Evolutionary conservation across 495 filamentous ascomycete genomes (phyloP).

Genomic region (Hypoxylon rickii): DNA sequence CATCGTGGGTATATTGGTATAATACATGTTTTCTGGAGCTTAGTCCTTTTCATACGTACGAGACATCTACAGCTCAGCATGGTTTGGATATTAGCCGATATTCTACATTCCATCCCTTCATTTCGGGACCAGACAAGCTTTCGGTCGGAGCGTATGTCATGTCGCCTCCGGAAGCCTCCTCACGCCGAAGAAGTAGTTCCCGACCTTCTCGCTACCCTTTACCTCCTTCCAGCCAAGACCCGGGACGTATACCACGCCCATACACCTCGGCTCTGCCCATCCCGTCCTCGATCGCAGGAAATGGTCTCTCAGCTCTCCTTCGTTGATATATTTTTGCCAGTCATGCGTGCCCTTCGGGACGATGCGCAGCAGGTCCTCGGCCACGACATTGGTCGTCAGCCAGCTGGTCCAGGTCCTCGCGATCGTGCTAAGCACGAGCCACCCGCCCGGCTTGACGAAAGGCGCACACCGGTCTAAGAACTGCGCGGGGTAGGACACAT

Average conservation of each 20-base stretch:
- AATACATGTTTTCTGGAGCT: too few species aligned
- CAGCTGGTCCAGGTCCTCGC: constrained; percentile 84
- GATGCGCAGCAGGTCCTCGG: constrained; percentile 84
- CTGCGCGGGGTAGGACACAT: constrained; percentile 70
- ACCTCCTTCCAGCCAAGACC: constrained; percentile 91
- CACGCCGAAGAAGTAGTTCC: constrained; percentile 96
- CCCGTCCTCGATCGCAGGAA: constrained; percentile 57
- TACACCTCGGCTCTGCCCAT: constrained; percentile 56
- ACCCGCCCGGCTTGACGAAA: constrained; percentile 87
- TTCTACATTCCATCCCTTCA: too few species aligned
- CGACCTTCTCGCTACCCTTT: constrained; percentile 77
- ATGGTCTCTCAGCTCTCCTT: constrained; percentile 71
- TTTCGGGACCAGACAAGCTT: too few species aligned
- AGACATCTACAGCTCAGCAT: too few species aligned
- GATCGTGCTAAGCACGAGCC: constrained; percentile 90
- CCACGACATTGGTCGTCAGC: constrained; percentile 88
- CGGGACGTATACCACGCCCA: constrained; percentile 91
- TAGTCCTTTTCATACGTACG: too few species aligned
- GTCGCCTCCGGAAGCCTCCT: constrained; percentile 50
- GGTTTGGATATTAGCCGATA: too few species aligned
- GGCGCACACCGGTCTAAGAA: constrained; percentile 71
- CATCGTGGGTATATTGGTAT: background rate
- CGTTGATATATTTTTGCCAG: constrained; percentile 93
- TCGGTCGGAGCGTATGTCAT: background rate
- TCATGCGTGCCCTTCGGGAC: constrained; percentile 94